phyloP scores from a whole-genome alignment of 1,284 basidiomycete genomes.

The Mycena sp. region DNA sequence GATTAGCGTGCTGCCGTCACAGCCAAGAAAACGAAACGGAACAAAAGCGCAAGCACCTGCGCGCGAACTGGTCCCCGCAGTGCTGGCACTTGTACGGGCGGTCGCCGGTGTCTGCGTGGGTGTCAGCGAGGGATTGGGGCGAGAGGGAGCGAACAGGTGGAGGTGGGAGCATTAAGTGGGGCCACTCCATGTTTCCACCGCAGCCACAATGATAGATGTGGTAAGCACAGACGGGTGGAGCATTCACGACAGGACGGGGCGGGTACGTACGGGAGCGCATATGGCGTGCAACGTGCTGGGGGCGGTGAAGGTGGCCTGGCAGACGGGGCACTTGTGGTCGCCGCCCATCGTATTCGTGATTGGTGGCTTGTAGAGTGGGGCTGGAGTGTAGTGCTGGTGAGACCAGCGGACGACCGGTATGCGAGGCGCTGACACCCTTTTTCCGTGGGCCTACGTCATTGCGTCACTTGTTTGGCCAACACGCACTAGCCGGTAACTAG shows the following conservation, averaged over 20 bases:
- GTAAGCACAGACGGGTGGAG: neutral
- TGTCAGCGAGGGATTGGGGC: neutral
- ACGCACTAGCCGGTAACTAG: too few species aligned
- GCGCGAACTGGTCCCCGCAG: conserved; percentile 89
- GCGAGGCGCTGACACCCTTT: too few species aligned
- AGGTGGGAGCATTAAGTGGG: neutral
- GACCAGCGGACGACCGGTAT: too few species aligned
- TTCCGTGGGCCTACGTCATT: too few species aligned
- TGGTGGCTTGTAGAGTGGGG: too few species aligned
- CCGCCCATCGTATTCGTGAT: conserved; percentile 56
- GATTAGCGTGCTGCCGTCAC: neutral
- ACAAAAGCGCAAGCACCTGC: conserved; percentile 3
- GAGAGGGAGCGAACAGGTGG: neutral
- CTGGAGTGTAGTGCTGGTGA: too few species aligned
- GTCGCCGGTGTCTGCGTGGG: conserved; percentile 82
- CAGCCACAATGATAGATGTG: neutral
- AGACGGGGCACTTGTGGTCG: conserved; percentile 83
- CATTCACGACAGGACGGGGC: conserved; percentile 4
- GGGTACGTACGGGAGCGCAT: conserved; percentile 84
- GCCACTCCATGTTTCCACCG: neutral
- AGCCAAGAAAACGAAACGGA: neutral
- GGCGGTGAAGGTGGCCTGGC: conserved; percentile 89
- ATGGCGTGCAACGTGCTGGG: conserved; percentile 90
- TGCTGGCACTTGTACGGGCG: conserved; percentile 90
- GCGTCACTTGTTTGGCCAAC: too few species aligned